Evolutionary conservation across 2,329 filamentous ascomycete species (phyloP), one percentile per base, ranked within the genome.

Genomic region (Sphaerostilbella broomeana): DNA sequence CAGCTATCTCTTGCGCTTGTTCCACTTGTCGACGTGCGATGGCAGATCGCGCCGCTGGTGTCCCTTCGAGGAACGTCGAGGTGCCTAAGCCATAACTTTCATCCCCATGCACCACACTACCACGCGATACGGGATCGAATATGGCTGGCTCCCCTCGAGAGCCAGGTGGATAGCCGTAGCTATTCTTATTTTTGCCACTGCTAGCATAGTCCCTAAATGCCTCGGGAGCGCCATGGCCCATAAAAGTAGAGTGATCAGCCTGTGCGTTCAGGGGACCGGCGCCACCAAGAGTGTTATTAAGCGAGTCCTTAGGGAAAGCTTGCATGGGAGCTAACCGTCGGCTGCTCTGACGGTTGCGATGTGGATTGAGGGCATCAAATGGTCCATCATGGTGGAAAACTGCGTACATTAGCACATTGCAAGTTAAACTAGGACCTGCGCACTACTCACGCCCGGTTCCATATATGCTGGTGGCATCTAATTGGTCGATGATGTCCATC

Each of bases 331-430:
- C 88, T 39, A 44, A 19, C n/a, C 84, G 80, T 44, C 81, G 79
- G 54, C 83, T 81, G 52, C 81, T 86, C 56, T 85, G 84, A 42
- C 86, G 81, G 62, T 97, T 98, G 48, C 92, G 86, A 60, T 94
- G 85, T 4, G 92, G 88, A 61, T 95, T 94, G 60, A 92, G 86
- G 15, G 92, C 92, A 62, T 98, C 92, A 54, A 95, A 98, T 4
- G 92, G 92, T 1, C 92, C 92, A 55, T 97, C 92, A 57, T 98
- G 92, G 55, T 98, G 92, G 64, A 97, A 95, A 51, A 95, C 88
- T 94, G 54, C 4, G 12, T 9, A 11, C 7, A 29, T 38, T 21
- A n/a, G 20, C n/a, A 39, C 25, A 38, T 10, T 12, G 20, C 22
- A 35, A 19, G 12, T 10, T 16, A 16, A 8, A 6, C n/a, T 16